Percentiles rank a stretch among this genome's conserved stretches.
Evolutionary conservation across 768 basidiomycete genomes (phyloP).

Genomic region (Kwoniella botswanensis): DNA sequence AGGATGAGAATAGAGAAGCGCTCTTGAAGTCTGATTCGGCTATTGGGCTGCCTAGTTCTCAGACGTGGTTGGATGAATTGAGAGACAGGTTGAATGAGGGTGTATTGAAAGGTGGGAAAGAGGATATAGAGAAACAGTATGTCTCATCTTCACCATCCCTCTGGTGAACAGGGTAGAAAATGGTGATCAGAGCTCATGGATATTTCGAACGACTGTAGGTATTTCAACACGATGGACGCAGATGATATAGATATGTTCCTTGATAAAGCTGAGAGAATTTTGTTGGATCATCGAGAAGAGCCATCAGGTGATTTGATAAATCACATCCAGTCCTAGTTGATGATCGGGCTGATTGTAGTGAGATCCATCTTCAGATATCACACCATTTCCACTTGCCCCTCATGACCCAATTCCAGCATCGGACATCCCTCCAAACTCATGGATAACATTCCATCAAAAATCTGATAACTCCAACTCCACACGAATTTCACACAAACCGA

Average conservation of each 20-base stretch:
- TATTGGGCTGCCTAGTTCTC: conserved; percentile 65
- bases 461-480: conserved; percentile 2
- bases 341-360: neutral
- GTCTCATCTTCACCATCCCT: neutral
- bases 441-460: conserved; percentile 23
- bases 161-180: no score
- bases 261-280: conserved; percentile 30
- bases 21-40: conserved; percentile 64
- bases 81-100: conserved; percentile 38
- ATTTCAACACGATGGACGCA: conserved; percentile 33
- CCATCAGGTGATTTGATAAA: conserved; percentile 21
- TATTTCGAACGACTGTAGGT: conserved; percentile 20
- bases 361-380: conserved; percentile 16
- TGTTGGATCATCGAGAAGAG: conserved; percentile 28
- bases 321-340: neutral
- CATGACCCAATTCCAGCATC: conserved; percentile 23
- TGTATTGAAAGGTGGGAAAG: neutral
- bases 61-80: conserved; percentile 58
- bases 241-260: conserved; percentile 49
- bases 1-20: conserved; percentile 34
- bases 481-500: conserved; percentile 12
- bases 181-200: neutral
- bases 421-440: conserved; percentile 24
- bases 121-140: conserved; percentile 31
- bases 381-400: conserved; percentile 22